phyloP scores from a whole-genome alignment of 139 green algal genomes.

The Chlamydomonas sp. region DNA sequence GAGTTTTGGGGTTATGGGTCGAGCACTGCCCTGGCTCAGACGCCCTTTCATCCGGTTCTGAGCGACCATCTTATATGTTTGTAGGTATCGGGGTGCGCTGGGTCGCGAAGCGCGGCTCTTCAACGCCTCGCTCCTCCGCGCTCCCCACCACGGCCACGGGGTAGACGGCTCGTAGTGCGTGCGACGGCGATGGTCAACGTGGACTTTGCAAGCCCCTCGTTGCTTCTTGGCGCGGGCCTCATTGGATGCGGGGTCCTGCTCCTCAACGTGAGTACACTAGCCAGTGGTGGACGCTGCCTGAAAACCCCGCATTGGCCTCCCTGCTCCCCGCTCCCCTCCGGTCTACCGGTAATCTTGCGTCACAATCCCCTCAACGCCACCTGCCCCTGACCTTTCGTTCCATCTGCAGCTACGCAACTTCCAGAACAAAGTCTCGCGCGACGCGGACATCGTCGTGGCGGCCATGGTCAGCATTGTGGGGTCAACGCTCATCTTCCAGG shows the following conservation, averaged over 20 bases:
- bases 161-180: slow-evolving; percentile 10
- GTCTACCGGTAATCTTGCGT: neutral
- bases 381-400: neutral
- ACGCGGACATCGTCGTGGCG: slow-evolving; percentile 75
- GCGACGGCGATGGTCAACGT: slow-evolving; percentile 76
- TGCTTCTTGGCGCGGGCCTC: slow-evolving; percentile 63
- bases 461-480: slow-evolving; percentile 74
- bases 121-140: neutral
- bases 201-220: slow-evolving; percentile 67
- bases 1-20: too few relatives aligned
- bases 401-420: slow-evolving; percentile 61
- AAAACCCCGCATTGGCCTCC: neutral
- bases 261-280: slow-evolving; percentile 53
- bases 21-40: too few relatives aligned
- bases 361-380: neutral
- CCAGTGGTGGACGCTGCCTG: neutral
- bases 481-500: slow-evolving; percentile 79
- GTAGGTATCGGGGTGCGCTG: too few relatives aligned
- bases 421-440: slow-evolving; percentile 62
- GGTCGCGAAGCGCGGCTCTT: neutral
- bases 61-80: too few relatives aligned
- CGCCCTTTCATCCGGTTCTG: too few relatives aligned
- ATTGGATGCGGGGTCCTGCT: slow-evolving; percentile 71
- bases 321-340: neutral
- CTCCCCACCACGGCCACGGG: neutral